Base-by-base conservation (phyloP, 441 rosid genomes). In the Manihot esculenta region DNA sequence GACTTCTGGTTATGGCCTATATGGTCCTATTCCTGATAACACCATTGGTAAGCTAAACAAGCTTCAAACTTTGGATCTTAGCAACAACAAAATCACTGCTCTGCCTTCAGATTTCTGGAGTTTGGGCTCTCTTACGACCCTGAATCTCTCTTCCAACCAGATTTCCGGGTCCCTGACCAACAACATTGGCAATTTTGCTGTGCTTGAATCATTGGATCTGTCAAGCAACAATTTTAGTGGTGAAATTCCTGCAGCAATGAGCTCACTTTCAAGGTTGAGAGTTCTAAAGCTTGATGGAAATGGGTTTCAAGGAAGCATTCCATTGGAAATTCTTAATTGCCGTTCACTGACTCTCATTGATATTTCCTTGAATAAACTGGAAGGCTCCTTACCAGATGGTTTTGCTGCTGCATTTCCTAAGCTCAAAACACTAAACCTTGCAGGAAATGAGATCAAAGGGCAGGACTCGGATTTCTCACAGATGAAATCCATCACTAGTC, bases 21-120 rank as follows among this genome's bases (percentile, higher is more conserved):
- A 92, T 76, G 99, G 97, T 78, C 60, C 85, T 9, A 83, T 90
- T 71, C 97, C 97, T 74, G 99, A 94, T 14, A 69, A 74, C 67
- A 94, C 99, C 76, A 83, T 94, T 73, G 97, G 97, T 27, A 94
- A 91, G 79, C 89, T 91, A 74, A 85, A 76, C 80, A 83, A 86
- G 77, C 93, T 91, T 68, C 86, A 82, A 69, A 62, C 79, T 80
- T 77, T 94, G 84, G 95, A 94, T 84, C 96, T 94, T 64, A 89
- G 97, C 82, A 72, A 82, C 78, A 94, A 91, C 86, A 84, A 81
- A 74, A 86, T 94, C 85, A 84, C 91, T 47, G 86, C 82, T 72
- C 79, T 94, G 70, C 90, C 97, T 69, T 80, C 97, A 63, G 99
- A 94, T 85, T 84, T 91, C 41, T 91, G 97, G 97, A 88, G 93